Conservation (phyloP, 2,329 filamentous ascomycete species). For the Dactylella cylindrospora region DNA sequence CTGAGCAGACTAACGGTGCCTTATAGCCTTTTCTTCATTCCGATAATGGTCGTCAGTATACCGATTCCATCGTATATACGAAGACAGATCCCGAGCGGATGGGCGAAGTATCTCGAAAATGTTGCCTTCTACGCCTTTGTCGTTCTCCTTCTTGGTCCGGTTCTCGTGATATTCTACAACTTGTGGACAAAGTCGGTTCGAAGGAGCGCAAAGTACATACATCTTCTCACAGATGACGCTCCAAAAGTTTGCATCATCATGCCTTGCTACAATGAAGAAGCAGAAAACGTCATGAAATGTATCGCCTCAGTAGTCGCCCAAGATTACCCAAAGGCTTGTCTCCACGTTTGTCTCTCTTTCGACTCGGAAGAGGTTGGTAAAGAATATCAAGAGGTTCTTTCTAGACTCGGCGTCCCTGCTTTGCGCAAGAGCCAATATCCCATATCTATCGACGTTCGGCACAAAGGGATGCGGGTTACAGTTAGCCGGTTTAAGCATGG, state of each 20-base stretch:
- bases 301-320: slow-evolving; percentile 90
- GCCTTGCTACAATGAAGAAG: slow-evolving; percentile 93
- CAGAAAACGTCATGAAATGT: slow-evolving; percentile 78
- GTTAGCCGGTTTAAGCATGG: slow-evolving; percentile 90
- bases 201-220: slow-evolving; percentile 76
- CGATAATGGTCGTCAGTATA: slow-evolving; percentile 90
- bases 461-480: slow-evolving; percentile 79
- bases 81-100: slow-evolving; percentile 67
- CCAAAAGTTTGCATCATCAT: slow-evolving; percentile 95
- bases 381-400: slow-evolving; percentile 81
- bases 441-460: slow-evolving; percentile 84
- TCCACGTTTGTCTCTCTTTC: slow-evolving; percentile 93
- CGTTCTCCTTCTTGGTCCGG: slow-evolving; percentile 78
- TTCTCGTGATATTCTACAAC: slow-evolving; percentile 84
- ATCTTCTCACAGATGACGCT: slow-evolving; percentile 81
- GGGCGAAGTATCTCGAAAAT: slow-evolving; percentile 79
- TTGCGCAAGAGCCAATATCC: slow-evolving; percentile 72
- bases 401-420: slow-evolving; percentile 77
- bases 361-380: slow-evolving; percentile 89
- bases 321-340: slow-evolving; percentile 87
- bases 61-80: slow-evolving; percentile 74
- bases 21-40: slow-evolving; percentile 75
- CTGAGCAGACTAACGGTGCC: slow-evolving; percentile 39
- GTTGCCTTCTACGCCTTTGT: slow-evolving; percentile 96
- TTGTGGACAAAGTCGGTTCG: slow-evolving; percentile 85